Evolutionary conservation across 495 filamentous ascomycete species (phyloP), one percentile per base, ranked within the genome.

Genomic region (Penicillium desertorum): DNA sequence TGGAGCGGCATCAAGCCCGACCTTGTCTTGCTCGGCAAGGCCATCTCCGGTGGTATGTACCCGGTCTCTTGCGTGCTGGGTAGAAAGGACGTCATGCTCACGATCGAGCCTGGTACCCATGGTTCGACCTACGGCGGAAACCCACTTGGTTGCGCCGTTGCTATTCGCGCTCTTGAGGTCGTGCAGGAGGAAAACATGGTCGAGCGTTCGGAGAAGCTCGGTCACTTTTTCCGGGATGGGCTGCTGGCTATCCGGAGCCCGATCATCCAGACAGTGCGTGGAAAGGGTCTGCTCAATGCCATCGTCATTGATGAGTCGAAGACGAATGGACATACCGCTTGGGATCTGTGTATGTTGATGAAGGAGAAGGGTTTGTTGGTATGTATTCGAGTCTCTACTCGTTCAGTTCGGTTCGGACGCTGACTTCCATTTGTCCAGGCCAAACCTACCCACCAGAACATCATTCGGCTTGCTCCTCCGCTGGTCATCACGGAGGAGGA

Each of bases 61-160:
- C 94, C 94, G 23, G 94, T 99, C 37, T 97, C 92, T 34, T 91
- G 87, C 66, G 94, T 99, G 49, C 80, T 99, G 46, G 89, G 88
- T 16, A 85, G 86, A 61, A 91, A 88, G 76, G 91, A 96, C 44
- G 81, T 99, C 61, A 97, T 99, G 94, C 85, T 97, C 62, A 92
- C 90, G n/a, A 78, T 99, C 57, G 95, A 99, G 79, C 88, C 94
- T 19, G 94, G 94, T 41, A 97, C 94, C 27, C 94, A 99, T 67
- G 94, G 94, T 32, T 95, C 90, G 27, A 99, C 94, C 25, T 99
- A 98, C 68, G 94, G 94, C 49, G 94, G 94, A 42, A 99, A 99
- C 74, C 94, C 94, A 2, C 79, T 99, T n/a, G 94, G 91, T 1
- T 97, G 92, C 63, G 94, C 94, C 34, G 91, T 99, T 14, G 93